phyloP scores from a whole-genome alignment of 2,329 filamentous ascomycete species.

The Apiospora pterosperma region DNA sequence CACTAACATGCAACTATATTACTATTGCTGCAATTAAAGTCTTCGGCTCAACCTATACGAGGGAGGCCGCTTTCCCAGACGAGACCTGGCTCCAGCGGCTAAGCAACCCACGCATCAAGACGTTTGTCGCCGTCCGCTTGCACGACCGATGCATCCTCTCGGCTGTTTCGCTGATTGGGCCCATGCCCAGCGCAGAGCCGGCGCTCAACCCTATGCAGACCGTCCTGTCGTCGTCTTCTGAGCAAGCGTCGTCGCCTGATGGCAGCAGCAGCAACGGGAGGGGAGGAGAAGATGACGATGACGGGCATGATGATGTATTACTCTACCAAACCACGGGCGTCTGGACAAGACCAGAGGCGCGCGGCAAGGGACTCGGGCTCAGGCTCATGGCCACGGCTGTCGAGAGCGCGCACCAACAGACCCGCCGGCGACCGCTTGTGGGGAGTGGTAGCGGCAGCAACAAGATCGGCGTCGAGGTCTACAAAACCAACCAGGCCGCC shows the following conservation, averaged over 20 bases:
- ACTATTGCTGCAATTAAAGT: constrained; percentile 14
- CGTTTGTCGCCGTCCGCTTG: constrained; percentile 27
- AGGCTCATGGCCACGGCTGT: constrained; percentile 26
- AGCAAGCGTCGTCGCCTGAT: not conserved
- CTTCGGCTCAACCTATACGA: constrained; percentile 35
- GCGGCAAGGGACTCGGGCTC: constrained; percentile 31
- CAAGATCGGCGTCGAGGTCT: constrained; percentile 29
- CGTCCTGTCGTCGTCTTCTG: constrained; percentile 7
- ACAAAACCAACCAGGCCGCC: constrained; percentile 28
- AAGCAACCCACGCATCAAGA: constrained; percentile 29
- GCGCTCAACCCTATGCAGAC: constrained; percentile 17
- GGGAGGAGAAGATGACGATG: constrained; percentile 6
- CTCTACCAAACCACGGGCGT: constrained; percentile 24
- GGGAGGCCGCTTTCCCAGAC: constrained; percentile 31
- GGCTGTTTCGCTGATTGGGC: constrained; percentile 18
- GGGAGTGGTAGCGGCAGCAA: no score
- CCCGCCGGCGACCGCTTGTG: constrained; percentile 9
- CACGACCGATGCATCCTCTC: constrained; percentile 11
- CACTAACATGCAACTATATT: not conserved
- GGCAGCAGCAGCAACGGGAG: not conserved
- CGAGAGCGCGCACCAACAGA: constrained; percentile 18
- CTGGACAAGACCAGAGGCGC: constrained; percentile 33
- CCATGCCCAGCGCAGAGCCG: constrained; percentile 19
- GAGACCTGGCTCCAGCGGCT: constrained; percentile 33
- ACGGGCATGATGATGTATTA: constrained; percentile 9